Evolutionary conservation across 192 early-diverging fungal genomes (phyloP).

Genomic region (Coemansia reversa): DNA sequence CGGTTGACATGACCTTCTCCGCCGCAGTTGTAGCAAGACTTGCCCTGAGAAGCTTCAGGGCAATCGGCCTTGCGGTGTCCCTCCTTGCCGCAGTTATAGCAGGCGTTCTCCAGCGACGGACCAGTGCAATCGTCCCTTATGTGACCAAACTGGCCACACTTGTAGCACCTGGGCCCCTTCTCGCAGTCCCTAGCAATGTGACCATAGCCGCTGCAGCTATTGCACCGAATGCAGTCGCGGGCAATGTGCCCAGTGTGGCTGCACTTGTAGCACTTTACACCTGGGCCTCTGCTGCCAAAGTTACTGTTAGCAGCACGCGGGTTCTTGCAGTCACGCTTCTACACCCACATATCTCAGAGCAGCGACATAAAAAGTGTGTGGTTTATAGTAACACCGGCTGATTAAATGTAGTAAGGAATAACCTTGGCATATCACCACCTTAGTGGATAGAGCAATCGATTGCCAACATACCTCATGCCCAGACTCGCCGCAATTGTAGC

Average conservation of each 20-base stretch:
- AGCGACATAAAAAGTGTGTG: background rate
- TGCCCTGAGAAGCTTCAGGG: constrained; percentile 30
- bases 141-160: constrained; percentile 58
- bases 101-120: constrained; percentile 22
- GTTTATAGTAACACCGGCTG: background rate
- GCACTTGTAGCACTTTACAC: constrained; percentile 44
- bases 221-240: constrained; percentile 46
- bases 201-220: constrained; percentile 52
- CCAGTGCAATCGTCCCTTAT: constrained; percentile 40
- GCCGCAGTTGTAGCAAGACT: constrained; percentile 58
- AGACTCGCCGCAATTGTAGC: constrained; percentile 53
- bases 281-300: constrained; percentile 19
- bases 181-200: constrained; percentile 46
- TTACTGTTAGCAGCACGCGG: constrained; percentile 4
- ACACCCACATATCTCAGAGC: constrained; percentile 1
- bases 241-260: constrained; percentile 45
- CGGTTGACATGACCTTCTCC: constrained; percentile 49
- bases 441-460: background rate
- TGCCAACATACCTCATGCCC: constrained; percentile 50
- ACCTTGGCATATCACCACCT: background rate
- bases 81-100: constrained; percentile 54
- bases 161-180: constrained; percentile 46
- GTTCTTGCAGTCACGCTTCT: constrained; percentile 51
- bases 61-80: constrained; percentile 56
- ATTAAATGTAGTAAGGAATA: background rate